A percentile compares a stretch with the other conserved stretches of the same genome.
phyloP scores from a whole-genome alignment of 306 rosid species.

The Malus sieversii region DNA sequence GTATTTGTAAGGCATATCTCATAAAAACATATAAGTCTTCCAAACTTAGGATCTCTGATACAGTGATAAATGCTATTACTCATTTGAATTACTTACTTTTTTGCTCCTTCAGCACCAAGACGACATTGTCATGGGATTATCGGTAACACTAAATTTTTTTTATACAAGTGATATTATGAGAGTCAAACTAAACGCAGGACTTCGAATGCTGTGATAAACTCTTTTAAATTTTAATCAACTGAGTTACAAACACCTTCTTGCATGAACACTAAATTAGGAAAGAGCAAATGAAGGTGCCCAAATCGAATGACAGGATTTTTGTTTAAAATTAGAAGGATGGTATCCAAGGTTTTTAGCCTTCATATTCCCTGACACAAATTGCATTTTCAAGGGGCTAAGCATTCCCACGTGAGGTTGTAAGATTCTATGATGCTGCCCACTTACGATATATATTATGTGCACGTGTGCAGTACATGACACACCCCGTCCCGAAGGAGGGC shows the following conservation, averaged over 20 bases:
- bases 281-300: background rate
- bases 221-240: no score
- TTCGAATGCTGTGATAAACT: background rate
- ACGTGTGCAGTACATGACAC: no score
- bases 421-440: slow-evolving; percentile 1
- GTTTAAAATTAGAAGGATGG: slow-evolving; percentile 39
- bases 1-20: no score
- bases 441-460: background rate
- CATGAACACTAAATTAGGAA: background rate
- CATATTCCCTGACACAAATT: slow-evolving; percentile 48
- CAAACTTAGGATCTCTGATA: no score
- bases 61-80: no score
- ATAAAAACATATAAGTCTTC: no score
- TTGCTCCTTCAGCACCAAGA: background rate
- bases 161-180: no score
- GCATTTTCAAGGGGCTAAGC: slow-evolving; percentile 37
- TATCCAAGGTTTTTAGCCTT: slow-evolving; percentile 57
- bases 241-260: background rate
- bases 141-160: background rate
- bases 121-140: background rate
- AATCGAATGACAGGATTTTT: background rate
- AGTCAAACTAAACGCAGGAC: background rate
- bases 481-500: no score
- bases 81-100: no score
- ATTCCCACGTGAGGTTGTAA: slow-evolving; percentile 55